These are phyloP conservation scores for Alternaria arbusti DNA, from an alignment of 2,329 filamentous ascomycete species.

Conservation along the genomic window DNA sequence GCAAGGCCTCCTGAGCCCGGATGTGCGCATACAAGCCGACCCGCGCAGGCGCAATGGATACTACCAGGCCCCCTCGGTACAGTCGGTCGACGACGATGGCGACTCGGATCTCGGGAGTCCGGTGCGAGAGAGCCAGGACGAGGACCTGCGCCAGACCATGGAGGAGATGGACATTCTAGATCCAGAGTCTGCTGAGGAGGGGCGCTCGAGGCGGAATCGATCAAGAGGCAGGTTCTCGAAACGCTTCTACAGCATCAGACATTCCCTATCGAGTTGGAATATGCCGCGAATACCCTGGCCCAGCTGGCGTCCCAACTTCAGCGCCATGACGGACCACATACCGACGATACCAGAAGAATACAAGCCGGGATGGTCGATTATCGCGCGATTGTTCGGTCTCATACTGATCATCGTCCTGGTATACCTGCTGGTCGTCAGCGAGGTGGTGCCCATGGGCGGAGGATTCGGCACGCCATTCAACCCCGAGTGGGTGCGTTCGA, in stretches of 20 bases:
- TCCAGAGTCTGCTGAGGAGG: slow-evolving; percentile 42
- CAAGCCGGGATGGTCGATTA: slow-evolving; percentile 65
- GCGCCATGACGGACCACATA: slow-evolving; percentile 43
- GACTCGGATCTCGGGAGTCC: slow-evolving; percentile 57
- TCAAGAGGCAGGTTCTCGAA: slow-evolving; percentile 58
- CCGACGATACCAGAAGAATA: slow-evolving; percentile 56
- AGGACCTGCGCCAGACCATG: slow-evolving; percentile 76
- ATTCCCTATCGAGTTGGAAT: slow-evolving; percentile 64
- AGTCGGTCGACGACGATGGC: slow-evolving; percentile 75
- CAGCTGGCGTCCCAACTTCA: slow-evolving; percentile 27
- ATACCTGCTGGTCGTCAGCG: slow-evolving; percentile 85
- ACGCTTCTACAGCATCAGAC: slow-evolving; percentile 61
- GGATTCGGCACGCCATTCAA: slow-evolving; percentile 72
- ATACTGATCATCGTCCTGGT: slow-evolving; percentile 77
- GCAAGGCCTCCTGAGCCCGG: slow-evolving; percentile 73
- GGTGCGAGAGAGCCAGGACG: slow-evolving; percentile 60
- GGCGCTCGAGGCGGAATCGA: slow-evolving; percentile 34
- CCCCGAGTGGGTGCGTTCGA: slow-evolving; percentile 78
- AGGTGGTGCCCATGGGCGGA: slow-evolving; percentile 75
- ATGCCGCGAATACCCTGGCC: slow-evolving; percentile 52
- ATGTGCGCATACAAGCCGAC: slow-evolving; percentile 38
- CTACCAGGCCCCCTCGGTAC: slow-evolving; percentile 83
- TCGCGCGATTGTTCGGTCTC: slow-evolving; percentile 76
- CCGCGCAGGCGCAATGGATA: slow-evolving; percentile 47
- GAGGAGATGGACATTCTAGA: slow-evolving; percentile 67